These are phyloP conservation scores for Chlorella sp. DNA, from an alignment of 139 green algal species.

Conservation along the genomic window DNA sequence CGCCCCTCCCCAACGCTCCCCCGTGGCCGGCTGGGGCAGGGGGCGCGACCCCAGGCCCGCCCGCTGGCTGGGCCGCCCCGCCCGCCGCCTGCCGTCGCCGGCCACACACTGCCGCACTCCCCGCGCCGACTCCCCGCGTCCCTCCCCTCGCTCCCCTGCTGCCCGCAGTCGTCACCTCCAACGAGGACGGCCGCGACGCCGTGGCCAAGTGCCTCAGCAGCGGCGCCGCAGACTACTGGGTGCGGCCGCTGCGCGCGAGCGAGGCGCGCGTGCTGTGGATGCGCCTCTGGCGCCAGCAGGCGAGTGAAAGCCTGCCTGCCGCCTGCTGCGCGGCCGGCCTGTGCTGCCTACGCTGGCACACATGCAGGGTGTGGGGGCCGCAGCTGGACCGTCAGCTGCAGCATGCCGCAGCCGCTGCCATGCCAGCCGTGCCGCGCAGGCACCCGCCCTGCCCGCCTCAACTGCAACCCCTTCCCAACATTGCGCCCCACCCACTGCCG, in stretches of 20 bases:
- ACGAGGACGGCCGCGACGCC: slow-evolving; percentile 68
- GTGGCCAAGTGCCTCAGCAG: slow-evolving; percentile 82
- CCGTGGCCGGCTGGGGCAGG: neutral
- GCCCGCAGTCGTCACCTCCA: slow-evolving; percentile 68
- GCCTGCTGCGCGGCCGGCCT: too few relatives aligned
- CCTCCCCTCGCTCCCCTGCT: neutral
- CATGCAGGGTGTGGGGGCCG: too few relatives aligned
- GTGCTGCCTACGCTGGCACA: too few relatives aligned
- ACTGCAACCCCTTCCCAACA: too few relatives aligned
- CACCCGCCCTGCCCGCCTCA: neutral
- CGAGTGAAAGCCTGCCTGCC: too few relatives aligned
- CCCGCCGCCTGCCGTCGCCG: neutral
- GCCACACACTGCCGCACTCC: neutral
- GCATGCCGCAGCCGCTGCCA: too few relatives aligned
- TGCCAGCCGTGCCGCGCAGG: too few relatives aligned
- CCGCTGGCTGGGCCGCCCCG: too few relatives aligned
- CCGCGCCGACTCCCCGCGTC: neutral
- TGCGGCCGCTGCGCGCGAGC: slow-evolving; percentile 88
- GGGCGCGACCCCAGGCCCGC: neutral
- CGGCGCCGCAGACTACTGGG: slow-evolving; percentile 89
- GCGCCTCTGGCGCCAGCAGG: slow-evolving; percentile 79
- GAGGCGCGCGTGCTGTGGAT: slow-evolving; percentile 91
- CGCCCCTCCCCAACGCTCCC: too few relatives aligned
- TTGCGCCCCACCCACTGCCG: neutral
- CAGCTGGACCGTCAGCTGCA: neutral